phyloP scores from a whole-genome alignment of 1,284 basidiomycete genomes.

The Boletus coffeatus region DNA sequence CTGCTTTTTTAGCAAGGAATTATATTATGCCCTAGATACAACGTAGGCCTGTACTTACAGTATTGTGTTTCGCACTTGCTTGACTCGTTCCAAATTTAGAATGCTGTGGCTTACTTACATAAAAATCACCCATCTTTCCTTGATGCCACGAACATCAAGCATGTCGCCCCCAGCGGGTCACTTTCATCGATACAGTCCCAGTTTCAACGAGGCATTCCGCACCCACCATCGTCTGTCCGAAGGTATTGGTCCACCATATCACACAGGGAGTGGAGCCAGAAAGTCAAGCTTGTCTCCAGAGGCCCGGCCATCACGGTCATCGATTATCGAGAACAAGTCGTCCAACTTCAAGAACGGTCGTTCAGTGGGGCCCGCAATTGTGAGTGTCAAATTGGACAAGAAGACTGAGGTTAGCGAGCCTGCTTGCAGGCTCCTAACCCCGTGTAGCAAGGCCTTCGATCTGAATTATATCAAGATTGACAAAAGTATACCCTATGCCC shows the following conservation, averaged over 20 bases:
- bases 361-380: neutral
- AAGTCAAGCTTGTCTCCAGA: neutral
- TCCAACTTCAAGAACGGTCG: neutral
- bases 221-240: neutral
- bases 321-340: neutral
- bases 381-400: neutral
- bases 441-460: neutral
- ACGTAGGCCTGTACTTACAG: neutral
- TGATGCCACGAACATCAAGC: no score
- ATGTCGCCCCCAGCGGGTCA: neutral
- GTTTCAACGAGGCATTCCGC: neutral
- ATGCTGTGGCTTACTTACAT: no score
- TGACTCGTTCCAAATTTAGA: neutral
- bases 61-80: neutral
- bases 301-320: neutral
- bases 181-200: neutral
- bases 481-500: neutral
- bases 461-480: neutral
- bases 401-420: neutral
- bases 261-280: neutral
- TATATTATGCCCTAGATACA: no score
- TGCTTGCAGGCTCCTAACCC: neutral
- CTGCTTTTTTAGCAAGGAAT: conserved; percentile 7
- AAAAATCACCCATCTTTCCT: no score
- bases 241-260: neutral